Percentiles rank a stretch among this genome's conserved stretches.
phyloP scores from a whole-genome alignment of 306 rosid genomes.

The Cucurbita argyrosperma region DNA sequence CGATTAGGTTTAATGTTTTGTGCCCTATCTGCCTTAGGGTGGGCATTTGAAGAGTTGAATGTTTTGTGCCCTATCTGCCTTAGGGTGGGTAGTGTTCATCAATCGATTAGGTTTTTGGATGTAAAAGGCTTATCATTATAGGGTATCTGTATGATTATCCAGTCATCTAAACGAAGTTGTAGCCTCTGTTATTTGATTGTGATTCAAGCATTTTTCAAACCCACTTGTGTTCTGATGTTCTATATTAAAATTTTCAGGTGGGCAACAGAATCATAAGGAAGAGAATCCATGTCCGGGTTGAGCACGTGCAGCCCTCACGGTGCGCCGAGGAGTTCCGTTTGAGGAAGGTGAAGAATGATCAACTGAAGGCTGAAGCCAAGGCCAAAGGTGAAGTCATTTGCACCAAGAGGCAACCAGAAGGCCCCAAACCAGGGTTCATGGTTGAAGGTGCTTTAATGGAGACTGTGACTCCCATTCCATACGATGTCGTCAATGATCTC shows the following conservation, averaged over 20 bases:
- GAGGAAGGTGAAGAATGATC: constrained; percentile 60
- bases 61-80: background rate
- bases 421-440: constrained; percentile 94
- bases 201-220: background rate
- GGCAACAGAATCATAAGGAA: constrained; percentile 62
- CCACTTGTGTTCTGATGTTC: background rate
- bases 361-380: constrained; percentile 76
- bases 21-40: background rate
- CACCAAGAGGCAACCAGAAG: constrained; percentile 81
- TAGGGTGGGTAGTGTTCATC: background rate
- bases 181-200: no score
- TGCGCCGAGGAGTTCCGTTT: constrained; percentile 64
- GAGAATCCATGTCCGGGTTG: constrained; percentile 86
- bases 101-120: background rate
- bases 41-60: background rate
- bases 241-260: constrained; percentile 22
- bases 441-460: constrained; percentile 79
- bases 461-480: constrained; percentile 91
- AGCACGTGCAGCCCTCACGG: constrained; percentile 80
- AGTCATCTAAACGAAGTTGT: background rate
- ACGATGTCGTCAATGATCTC: constrained; percentile 92
- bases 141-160: background rate
- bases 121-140: background rate
- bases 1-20: background rate
- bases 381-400: constrained; percentile 50